Base-by-base conservation (phyloP, 306 rosid genomes). In the Prunus mume region DNA sequence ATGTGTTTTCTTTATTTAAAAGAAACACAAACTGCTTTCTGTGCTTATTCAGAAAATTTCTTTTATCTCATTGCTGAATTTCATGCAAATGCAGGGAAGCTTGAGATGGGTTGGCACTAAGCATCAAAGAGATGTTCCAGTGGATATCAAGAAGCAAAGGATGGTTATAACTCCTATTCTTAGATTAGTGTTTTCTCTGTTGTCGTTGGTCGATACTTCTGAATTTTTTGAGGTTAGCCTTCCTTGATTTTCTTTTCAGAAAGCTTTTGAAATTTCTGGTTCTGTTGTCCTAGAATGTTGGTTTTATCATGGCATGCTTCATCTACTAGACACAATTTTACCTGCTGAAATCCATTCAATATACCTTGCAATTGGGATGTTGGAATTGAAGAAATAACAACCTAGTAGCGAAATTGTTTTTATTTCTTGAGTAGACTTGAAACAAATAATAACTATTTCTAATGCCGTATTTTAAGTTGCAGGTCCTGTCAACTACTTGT, bases 211-310 rank as follows among this genome's bases (percentile, higher is more conserved):
- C 65, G 95, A 95, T 74, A 79, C 93, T 61, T 89, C 97, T 25
- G 96, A 90, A 30, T 90, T 84, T 89, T 80, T 90, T 66, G 98
- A 95, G 98, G 98, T 95, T 73, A 86, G 94, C 55, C 65, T 73
- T 62, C 20, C 49, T 72, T 18, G 45, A 13, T 13, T 49, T 70
- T 61, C 30, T 64, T 60, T 5, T 19, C 28, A 28, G 34, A 22
- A 64, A 55, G 27, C 13, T 56, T 71, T 65, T 22, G 55, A 60
- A 46, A 25, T 47, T 49, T 58, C 25, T 74, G 65, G n/a, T n/a
- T n/a, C n/a, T n/a, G n/a, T n/a, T n/a, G n/a, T n/a, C n/a, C n/a
- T n/a, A n/a, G n/a, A n/a, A n/a, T 68, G 28, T 58, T 50, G 55
- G 24, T 56, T 46, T 34, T 7, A 62, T 60, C 22, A 38, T 63